These are phyloP conservation scores for Leccinum boreale DNA, from an alignment of 768 basidiomycete species.

Conservation along the genomic window DNA sequence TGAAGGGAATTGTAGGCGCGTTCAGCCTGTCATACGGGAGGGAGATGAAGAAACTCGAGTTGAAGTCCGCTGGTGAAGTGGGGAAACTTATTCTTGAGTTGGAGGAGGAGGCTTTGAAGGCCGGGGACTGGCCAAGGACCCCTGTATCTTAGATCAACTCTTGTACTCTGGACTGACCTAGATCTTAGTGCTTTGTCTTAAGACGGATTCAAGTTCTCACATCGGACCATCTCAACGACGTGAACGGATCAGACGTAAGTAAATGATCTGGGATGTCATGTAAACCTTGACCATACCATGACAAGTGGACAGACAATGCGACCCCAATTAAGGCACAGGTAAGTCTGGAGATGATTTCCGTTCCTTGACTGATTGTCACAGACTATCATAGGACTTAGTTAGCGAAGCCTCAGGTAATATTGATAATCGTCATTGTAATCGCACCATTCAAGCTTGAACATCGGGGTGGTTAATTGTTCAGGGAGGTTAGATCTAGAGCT, in stretches of 20 bases:
- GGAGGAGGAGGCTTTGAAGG: slow-evolving; percentile 42
- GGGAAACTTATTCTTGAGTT: slow-evolving; percentile 44
- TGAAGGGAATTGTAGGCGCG: slow-evolving; percentile 45
- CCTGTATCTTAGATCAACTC: slow-evolving; percentile 9
- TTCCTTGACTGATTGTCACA: neutral
- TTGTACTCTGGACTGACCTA: neutral
- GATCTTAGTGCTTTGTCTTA: neutral
- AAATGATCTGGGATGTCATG: neutral
- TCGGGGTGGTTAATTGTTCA: neutral
- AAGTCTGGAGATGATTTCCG: neutral
- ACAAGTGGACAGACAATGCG: neutral
- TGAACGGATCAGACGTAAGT: neutral
- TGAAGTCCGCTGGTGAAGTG: slow-evolving; percentile 43
- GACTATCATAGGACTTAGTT: neutral
- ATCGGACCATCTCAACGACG: neutral
- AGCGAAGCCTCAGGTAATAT: neutral
- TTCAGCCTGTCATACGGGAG: slow-evolving; percentile 50
- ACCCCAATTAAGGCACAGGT: neutral
- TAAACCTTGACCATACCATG: neutral
- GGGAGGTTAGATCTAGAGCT: neutral
- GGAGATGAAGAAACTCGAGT: slow-evolving; percentile 43
- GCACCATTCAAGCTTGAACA: neutral
- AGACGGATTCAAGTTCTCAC: neutral
- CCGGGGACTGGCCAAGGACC: slow-evolving; percentile 39
- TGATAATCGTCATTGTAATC: neutral